Evolutionary conservation across 1,139 yeast species (phyloP), one percentile per base, ranked within the genome.

Genomic region (Spathaspora sp.): DNA sequence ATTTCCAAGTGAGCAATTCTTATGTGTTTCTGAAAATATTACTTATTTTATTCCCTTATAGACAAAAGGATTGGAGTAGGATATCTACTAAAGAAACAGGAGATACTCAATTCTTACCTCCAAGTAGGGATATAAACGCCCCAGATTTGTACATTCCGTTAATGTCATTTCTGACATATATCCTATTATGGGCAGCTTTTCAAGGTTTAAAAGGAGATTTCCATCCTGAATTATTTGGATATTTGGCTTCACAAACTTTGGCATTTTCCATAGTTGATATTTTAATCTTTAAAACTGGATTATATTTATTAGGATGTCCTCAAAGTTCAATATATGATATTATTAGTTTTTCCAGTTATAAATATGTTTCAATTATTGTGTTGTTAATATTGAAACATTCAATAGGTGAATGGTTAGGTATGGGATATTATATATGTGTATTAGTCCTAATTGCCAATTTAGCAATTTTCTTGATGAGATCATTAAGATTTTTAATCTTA

Each of bases 71-170:
- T 48, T 88, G 95, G 95, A 78, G 77, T 39, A 70, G 93, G 53
- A 65, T 76, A 45, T 68, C 81, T 58, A 78, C 76, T 57, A 54
- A 74, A 60, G 72, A 65, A 38, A 64, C 70, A 10, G 64, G 63
- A 1, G 64, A 58, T 11, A 83, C 80, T 39, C 68, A 75, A 13
- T 89, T 76, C 61, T 86, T 88, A 1, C 82, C 87, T 4, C 96
- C 97, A 9, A 65, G 78, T 33, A 86, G 82, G 51, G 99, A 95
- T 63, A 76, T 87, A 51, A 95, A 95, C 62, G 95, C 98, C 0
- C 99, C 99, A 2, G 99, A 95, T 65, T 80, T 93, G 74, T 95
- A 95, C 65, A 89, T 95, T 47, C 99, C 99, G 4, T 69, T 88
- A 53, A 90, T 91, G 97, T 89, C 97, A 2, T 81, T 87, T 58